These are phyloP conservation scores for Penicillium psychrofluorescens DNA, from an alignment of 495 filamentous ascomycete species.

Conservation along the genomic window DNA sequence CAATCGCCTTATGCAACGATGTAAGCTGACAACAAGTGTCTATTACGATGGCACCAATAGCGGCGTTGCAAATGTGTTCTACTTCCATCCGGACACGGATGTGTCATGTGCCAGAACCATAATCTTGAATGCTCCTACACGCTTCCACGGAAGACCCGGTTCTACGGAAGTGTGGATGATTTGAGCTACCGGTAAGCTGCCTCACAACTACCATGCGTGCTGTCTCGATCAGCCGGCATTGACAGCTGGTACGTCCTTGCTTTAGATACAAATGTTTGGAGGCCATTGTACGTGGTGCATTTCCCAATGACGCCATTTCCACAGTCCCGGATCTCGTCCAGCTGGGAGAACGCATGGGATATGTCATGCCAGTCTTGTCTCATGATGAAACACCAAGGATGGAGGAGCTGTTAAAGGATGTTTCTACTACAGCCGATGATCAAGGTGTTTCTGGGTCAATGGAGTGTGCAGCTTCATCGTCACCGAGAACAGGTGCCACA, in stretches of 20 bases:
- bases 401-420: neutral
- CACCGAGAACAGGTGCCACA: neutral
- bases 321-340: constrained; percentile 24
- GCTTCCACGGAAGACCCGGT: constrained; percentile 38
- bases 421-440: neutral
- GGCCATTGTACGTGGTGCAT: constrained; percentile 35
- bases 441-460: too few relatives aligned
- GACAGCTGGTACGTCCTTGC: too few relatives aligned
- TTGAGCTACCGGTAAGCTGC: constrained; percentile 29
- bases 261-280: constrained; percentile 23
- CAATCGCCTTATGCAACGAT: too few relatives aligned
- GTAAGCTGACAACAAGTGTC: too few relatives aligned
- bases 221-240: too few relatives aligned
- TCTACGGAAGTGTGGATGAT: constrained; percentile 45
- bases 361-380: constrained; percentile 20
- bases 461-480: neutral
- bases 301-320: constrained; percentile 35
- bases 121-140: constrained; percentile 37
- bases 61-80: constrained; percentile 26
- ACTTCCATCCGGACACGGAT: constrained; percentile 20
- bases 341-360: constrained; percentile 20
- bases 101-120: constrained; percentile 30
- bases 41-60: too few relatives aligned
- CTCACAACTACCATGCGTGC: too few relatives aligned
- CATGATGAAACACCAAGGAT: neutral